Evolutionary conservation across 2,329 filamentous ascomycete genomes (phyloP).

Genomic region (Fusarium albosuccineum): DNA sequence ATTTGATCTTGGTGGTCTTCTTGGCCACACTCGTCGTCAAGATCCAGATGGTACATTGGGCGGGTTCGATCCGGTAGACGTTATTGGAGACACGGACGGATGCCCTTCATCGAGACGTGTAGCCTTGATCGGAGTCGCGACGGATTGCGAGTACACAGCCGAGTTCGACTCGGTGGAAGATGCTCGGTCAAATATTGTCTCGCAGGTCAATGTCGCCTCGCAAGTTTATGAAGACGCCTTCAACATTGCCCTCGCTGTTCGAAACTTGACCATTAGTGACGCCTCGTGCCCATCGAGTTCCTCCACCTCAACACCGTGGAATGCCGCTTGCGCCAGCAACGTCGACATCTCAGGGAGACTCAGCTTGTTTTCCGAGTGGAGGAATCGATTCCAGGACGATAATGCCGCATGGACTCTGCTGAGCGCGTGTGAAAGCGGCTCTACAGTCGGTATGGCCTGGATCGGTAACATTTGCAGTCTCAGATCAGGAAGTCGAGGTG

Average conservation of each 20-base stretch:
- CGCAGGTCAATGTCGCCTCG: constrained; percentile 86
- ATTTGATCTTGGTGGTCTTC: neutral
- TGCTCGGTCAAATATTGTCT: constrained; percentile 78
- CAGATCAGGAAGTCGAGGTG: constrained; percentile 66
- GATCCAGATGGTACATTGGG: neutral
- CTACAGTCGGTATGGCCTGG: constrained; percentile 89
- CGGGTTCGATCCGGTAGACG: constrained; percentile 8
- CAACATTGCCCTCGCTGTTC: constrained; percentile 87
- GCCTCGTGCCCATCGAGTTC: constrained; percentile 73
- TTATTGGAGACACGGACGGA: constrained; percentile 79
- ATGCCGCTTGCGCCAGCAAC: constrained; percentile 74
- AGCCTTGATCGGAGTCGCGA: constrained; percentile 89
- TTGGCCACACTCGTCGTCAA: neutral
- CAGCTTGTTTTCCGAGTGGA: constrained; percentile 85
- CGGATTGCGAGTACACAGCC: constrained; percentile 85
- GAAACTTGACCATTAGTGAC: constrained; percentile 81
- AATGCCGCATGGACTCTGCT: constrained; percentile 91
- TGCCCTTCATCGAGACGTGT: constrained; percentile 86
- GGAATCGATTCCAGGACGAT: constrained; percentile 74
- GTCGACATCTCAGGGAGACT: constrained; percentile 77
- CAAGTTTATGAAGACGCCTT: constrained; percentile 86
- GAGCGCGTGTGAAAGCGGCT: constrained; percentile 78
- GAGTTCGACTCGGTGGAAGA: constrained; percentile 73
- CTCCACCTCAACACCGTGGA: constrained; percentile 78
- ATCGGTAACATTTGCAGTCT: constrained; percentile 80